These are phyloP conservation scores for Sordariomycetes sp. DNA, from an alignment of 2,329 filamentous ascomycete genomes.

Conservation along the genomic window DNA sequence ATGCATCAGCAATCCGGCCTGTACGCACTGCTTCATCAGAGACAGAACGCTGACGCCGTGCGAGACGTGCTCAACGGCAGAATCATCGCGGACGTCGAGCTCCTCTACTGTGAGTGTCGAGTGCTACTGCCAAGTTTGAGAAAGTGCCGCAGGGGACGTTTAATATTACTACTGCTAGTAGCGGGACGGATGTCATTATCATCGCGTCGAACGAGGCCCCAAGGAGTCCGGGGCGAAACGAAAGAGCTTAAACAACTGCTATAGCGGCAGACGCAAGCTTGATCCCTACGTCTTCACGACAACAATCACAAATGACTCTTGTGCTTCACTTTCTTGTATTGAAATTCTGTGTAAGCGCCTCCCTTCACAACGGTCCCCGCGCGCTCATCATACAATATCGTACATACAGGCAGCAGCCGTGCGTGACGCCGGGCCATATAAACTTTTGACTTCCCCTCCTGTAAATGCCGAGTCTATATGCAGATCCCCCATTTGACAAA, in stretches of 20 bases:
- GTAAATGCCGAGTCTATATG: constrained; percentile 12
- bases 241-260: too few relatives aligned
- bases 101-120: background rate
- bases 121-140: too few relatives aligned
- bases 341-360: too few relatives aligned
- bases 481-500: constrained; percentile 3
- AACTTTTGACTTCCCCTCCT: too few relatives aligned
- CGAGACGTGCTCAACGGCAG: too few relatives aligned
- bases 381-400: background rate
- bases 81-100: background rate
- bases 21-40: constrained; percentile 10
- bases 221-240: background rate
- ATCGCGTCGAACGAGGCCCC: background rate
- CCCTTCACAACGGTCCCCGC: too few relatives aligned
- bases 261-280: too few relatives aligned
- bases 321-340: too few relatives aligned
- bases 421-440: background rate
- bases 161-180: background rate
- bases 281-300: too few relatives aligned
- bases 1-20: constrained; percentile 21
- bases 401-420: background rate
- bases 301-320: too few relatives aligned
- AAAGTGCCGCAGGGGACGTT: too few relatives aligned
- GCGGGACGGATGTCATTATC: background rate
- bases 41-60: background rate